These are phyloP conservation scores for Allium fistulosum DNA, from an alignment of 106 monocot genomes.

Conservation along the genomic window DNA sequence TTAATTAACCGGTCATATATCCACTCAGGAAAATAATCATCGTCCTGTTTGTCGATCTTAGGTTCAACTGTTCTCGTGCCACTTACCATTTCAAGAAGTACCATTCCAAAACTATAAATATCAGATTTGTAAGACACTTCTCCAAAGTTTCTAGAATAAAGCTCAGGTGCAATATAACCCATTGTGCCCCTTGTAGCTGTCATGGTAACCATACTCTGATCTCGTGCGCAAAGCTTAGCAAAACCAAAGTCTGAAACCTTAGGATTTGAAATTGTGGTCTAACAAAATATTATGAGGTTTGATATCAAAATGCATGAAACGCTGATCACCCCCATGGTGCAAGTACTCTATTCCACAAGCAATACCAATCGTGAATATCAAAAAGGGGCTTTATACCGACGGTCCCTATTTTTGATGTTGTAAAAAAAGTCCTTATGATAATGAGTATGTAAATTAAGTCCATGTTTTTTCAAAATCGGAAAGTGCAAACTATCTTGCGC, in stretches of 20 bases:
- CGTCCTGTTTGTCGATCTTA: conserved; percentile 1
- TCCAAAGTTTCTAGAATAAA: conserved; percentile 42
- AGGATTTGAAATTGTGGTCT: conserved; percentile 26
- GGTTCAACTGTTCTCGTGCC: conserved; percentile 32
- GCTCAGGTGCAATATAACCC: conserved; percentile 46
- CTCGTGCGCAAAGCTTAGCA: conserved; percentile 27
- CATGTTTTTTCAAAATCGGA: no score
- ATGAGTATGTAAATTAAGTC: no score
- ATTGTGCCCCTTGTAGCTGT: conserved; percentile 30
- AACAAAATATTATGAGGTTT: conserved; percentile 46
- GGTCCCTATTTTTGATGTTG: no score
- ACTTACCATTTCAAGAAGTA: conserved; percentile 34
- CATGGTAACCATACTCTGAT: conserved; percentile 25
- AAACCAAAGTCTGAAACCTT: conserved; percentile 37
- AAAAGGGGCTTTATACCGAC: no score
- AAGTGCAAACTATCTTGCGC: no score
- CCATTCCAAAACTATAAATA: conserved; percentile 54
- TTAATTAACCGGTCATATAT: conserved; percentile 17
- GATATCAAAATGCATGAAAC: conserved; percentile 47
- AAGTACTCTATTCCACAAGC: conserved; percentile 41
- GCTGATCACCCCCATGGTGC: conserved; percentile 35
- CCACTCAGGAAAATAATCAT: conserved; percentile 38
- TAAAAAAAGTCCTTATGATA: no score
- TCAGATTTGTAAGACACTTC: conserved; percentile 33
- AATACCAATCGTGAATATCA: conserved; percentile 20